A percentile compares a stretch with the other conserved stretches of the same genome.
These are phyloP conservation scores for Blastomyces parvus DNA, from an alignment of 2,329 filamentous ascomycete species.

Conservation along the genomic window DNA sequence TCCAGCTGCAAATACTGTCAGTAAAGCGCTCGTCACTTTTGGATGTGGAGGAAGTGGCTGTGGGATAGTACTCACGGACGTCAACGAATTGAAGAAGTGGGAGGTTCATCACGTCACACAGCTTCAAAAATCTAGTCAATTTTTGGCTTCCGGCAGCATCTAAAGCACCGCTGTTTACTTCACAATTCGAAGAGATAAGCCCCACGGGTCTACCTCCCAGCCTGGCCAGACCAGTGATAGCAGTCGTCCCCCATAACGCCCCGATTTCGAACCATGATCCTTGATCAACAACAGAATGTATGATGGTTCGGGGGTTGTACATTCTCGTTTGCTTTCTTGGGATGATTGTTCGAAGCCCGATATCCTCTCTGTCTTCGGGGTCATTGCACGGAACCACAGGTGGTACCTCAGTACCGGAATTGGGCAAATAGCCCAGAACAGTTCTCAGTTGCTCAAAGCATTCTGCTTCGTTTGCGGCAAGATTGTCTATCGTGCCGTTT, in stretches of 20 bases:
- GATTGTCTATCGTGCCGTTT: conserved; percentile 58
- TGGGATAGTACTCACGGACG: conserved; percentile 35
- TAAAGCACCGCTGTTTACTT: conserved; percentile 52
- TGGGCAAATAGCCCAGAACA: conserved; percentile 49
- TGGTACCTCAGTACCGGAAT: conserved; percentile 47
- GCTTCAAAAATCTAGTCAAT: conserved; percentile 50
- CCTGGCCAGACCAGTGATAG: conserved; percentile 52
- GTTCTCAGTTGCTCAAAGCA: conserved; percentile 53
- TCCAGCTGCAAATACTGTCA: conserved; percentile 32
- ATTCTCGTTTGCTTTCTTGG: conserved; percentile 50
- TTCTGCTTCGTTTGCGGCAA: conserved; percentile 50
- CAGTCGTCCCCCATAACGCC: conserved; percentile 51
- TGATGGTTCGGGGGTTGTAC: conserved; percentile 52
- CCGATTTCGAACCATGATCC: conserved; percentile 57
- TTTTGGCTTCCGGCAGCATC: conserved; percentile 54
- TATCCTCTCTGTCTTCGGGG: conserved; percentile 41
- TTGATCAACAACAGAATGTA: conserved; percentile 47
- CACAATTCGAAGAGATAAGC: conserved; percentile 51
- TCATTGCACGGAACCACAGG: conserved; percentile 42
- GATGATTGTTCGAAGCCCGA: conserved; percentile 46
- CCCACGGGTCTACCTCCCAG: conserved; percentile 50
- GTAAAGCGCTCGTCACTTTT: conserved; percentile 5
- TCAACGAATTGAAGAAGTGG: conserved; percentile 56
- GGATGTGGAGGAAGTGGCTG: not conserved
- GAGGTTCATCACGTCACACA: conserved; percentile 57